Base-by-base conservation (phyloP, 805 yeast genomes). In the Cyberlindnera misumaiensis region DNA sequence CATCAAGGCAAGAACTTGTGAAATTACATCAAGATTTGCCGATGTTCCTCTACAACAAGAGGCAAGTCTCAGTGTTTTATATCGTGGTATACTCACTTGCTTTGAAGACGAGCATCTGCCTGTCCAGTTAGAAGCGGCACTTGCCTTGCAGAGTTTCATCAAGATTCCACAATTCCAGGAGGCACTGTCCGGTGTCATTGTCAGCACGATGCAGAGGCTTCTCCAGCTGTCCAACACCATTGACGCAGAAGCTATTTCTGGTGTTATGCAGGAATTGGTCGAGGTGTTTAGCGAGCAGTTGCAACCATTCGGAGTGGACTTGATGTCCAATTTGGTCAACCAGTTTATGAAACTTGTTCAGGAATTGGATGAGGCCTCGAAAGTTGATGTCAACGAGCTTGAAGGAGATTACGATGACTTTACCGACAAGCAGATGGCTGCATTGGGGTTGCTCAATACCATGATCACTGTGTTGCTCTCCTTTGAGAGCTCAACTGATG, bases 211-310 rank as follows among this genome's bases (percentile, higher is more conserved):
- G 86, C 85, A 87, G 45, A 79, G 74, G 47, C 65, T 93, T 41
- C 66, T 90, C 47, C 73, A 72, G 9, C 63, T 90, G 33, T 80
- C 95, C 4, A 81, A 85, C 53, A 79, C 80, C 42, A 77, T 89
- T 47, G 98, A 90, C 52, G 78, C 83, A 41, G 98, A 93, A 55
- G 75, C 88, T 2, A 72, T 93, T 22, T 77, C 95, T 16, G 83
- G 82, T 17, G 96, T 90, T 6, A 87, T 90, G 82, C 97, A 90
- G 66, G 96, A 89, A 52, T 82, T 93, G 56, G 97, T 90, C 24
- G 96, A 89, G 55, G 77, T 75, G 42, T 93, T 83, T 60, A 73
- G 95, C 5, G 84, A 80, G 47, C 94, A 90, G 60, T 68, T 90
- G 49, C 93, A 88, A 44, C 97, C 98, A 13, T 90, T 85, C 59